Evolutionary conservation across 2,329 filamentous ascomycete species (phyloP).

Genomic region (Colletotrichum karsti): DNA sequence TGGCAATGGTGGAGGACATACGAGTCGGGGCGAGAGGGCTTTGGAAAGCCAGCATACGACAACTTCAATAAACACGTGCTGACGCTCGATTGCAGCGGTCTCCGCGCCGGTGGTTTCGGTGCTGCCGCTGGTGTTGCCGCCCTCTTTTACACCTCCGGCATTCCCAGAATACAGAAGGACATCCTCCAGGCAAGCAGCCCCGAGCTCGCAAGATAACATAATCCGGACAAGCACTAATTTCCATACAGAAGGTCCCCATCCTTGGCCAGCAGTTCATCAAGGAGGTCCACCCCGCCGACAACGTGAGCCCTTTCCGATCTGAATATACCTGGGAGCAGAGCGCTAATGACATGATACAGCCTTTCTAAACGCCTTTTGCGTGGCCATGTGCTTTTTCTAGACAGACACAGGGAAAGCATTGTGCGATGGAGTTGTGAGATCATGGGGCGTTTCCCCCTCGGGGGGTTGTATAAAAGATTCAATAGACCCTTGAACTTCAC

Average conservation of each 20-base stretch:
- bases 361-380: slow-evolving; percentile 44
- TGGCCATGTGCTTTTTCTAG: neutral
- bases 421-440: slow-evolving; percentile 5
- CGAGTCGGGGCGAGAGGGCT: neutral
- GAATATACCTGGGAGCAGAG: no score
- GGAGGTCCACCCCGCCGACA: slow-evolving; percentile 67
- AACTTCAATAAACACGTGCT: neutral
- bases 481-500: slow-evolving; percentile 26
- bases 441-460: neutral
- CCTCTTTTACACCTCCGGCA: slow-evolving; percentile 69
- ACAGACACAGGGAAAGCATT: neutral
- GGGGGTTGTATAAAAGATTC: slow-evolving; percentile 26
- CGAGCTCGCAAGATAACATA: neutral
- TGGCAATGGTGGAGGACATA: neutral
- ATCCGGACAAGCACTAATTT: slow-evolving; percentile 32
- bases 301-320: slow-evolving; percentile 54
- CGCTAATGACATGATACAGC: slow-evolving; percentile 34
- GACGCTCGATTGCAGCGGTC: slow-evolving; percentile 47
- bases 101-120: slow-evolving; percentile 63
- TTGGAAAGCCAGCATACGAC: neutral
- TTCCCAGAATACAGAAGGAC: slow-evolving; percentile 67
- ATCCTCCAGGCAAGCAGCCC: slow-evolving; percentile 60
- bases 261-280: slow-evolving; percentile 60
- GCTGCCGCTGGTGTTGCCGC: slow-evolving; percentile 65
- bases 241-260: slow-evolving; percentile 61